Base-by-base conservation (phyloP, 2,329 filamentous ascomycete species). In the Pyrenochaeta sp. region DNA sequence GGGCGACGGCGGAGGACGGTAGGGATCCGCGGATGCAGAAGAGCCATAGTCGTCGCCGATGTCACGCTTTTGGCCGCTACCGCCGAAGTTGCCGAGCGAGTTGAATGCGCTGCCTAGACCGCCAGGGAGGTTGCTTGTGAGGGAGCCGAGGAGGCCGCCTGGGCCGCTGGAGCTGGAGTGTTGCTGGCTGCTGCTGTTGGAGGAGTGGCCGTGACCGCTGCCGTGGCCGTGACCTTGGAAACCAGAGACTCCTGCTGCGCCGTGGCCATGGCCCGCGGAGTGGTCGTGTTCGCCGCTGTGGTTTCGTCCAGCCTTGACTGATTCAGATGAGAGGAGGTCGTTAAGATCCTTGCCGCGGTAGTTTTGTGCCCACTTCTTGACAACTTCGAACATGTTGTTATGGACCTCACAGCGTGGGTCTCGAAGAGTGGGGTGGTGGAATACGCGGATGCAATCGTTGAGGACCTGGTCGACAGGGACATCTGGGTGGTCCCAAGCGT, bases 401-500 rank as follows among this genome's bases (percentile, higher is more conserved):
- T 97, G 94, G 19, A 94, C 85, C 67, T 96, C 89, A 44, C 89
- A 76, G 42, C 79, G 77, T 41, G 88, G 85, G 58, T 94, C 82
- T 17, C 93, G 86, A 20, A 90, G 77, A 6, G 88, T 88, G 1
- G 94, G 94, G 67, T 99, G 94, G 69, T 99, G 94, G 75, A 97
- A 96, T 8, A 90, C 85, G 17, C 83, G 83, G 32, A 91, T 75
- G 27, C 95, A 84, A 57, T 97, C 93, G 51, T 89, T 79, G 51
- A 92, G 78, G 1, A 97, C 87, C 70, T 95, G 88, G 24, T 95
- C 83, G 3, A 94, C 87, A 0, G 90, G 84, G 0, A 96, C 85
- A 29, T 87, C 84, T 3, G 88, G 83, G 67, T 97, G 89, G 54
- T 97, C 89, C 90, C 92, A 97, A 3, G 92, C 93, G 65, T 93